A percentile compares a stretch with the other conserved stretches of the same genome.
Evolutionary conservation across 129 eudicot species (phyloP).

Genomic region (Chrysanthemum lavandulifolium): DNA sequence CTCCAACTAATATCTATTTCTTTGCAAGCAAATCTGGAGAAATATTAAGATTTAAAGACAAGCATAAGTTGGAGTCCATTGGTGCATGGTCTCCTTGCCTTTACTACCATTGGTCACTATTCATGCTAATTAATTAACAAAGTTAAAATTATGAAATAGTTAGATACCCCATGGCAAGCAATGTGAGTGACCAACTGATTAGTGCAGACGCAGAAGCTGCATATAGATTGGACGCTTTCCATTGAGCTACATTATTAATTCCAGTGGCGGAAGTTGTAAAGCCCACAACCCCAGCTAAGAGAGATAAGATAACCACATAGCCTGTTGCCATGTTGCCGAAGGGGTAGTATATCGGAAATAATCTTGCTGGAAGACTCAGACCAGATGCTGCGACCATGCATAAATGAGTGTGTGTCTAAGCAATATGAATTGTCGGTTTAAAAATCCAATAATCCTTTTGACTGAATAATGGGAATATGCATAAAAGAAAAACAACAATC

Average conservation of each 20-base stretch:
- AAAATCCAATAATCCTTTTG: too few species aligned
- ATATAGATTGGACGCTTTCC: slow-evolving; percentile 54
- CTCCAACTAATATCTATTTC: slow-evolving; percentile 81
- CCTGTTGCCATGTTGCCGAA: slow-evolving; percentile 92
- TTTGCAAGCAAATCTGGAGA: slow-evolving; percentile 75
- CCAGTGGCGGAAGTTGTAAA: slow-evolving; percentile 56
- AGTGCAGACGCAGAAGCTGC: slow-evolving; percentile 84
- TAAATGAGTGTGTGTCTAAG: not conserved
- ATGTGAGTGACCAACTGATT: slow-evolving; percentile 61
- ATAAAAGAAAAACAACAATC: too few species aligned
- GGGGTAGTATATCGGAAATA: slow-evolving; percentile 82
- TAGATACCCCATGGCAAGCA: slow-evolving; percentile 88
- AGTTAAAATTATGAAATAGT: not conserved
- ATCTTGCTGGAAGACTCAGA: slow-evolving; percentile 56
- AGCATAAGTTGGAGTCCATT: not conserved
- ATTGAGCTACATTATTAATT: slow-evolving; percentile 46
- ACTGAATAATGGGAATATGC: too few species aligned
- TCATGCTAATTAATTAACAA: not conserved
- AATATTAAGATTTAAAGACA: not conserved
- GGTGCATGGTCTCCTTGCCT: too few species aligned
- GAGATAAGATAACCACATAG: slow-evolving; percentile 57
- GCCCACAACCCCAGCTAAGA: slow-evolving; percentile 79
- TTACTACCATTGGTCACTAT: too few species aligned
- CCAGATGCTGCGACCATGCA: slow-evolving; percentile 49
- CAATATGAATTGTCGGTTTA: too few species aligned